Evolutionary conservation across 1,284 basidiomycete species (phyloP).

Genomic region (Mycosarcoma maydis): DNA sequence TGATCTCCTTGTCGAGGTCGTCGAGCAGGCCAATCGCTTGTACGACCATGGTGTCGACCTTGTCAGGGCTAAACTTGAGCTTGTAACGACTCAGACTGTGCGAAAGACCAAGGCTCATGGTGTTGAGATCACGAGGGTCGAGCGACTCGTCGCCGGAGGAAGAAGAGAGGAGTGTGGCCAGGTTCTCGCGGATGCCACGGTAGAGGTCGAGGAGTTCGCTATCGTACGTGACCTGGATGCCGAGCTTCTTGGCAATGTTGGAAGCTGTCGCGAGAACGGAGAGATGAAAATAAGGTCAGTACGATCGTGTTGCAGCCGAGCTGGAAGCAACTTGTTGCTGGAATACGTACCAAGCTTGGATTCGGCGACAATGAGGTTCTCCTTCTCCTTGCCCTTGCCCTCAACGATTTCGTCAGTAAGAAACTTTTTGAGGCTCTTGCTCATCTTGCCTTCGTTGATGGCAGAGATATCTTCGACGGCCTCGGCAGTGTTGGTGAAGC

Average conservation of each 20-base stretch:
- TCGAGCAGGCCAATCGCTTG: conserved; percentile 98
- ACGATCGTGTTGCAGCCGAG: not conserved
- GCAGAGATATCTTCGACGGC: conserved; percentile 99
- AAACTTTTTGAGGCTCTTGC: conserved; percentile 92
- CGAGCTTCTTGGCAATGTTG: conserved; percentile 91
- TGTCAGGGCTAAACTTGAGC: conserved; percentile 98
- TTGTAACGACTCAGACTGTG: conserved; percentile 98
- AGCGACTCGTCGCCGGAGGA: conserved; percentile 63
- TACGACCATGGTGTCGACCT: conserved; percentile 99
- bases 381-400: conserved; percentile 79
- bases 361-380: conserved; percentile 87
- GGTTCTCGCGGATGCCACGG: conserved; percentile 91
- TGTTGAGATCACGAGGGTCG: conserved; percentile 86
- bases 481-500: conserved; percentile 92
- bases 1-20: conserved; percentile 99
- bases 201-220: conserved; percentile 82
- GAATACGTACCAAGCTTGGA: conserved; percentile 81
- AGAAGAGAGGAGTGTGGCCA: conserved; percentile 77
- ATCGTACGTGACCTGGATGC: conserved; percentile 83
- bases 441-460: conserved; percentile 89
- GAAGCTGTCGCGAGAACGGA: conserved; percentile 25
- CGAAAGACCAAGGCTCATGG: conserved; percentile 96
- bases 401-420: conserved; percentile 87
- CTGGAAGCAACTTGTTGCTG: not conserved
- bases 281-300: conserved; percentile 1